A percentile compares a stretch with the other conserved stretches of the same genome.
Conservation (phyloP, 257 asterid genomes). For the Fraxinus excelsior region DNA sequence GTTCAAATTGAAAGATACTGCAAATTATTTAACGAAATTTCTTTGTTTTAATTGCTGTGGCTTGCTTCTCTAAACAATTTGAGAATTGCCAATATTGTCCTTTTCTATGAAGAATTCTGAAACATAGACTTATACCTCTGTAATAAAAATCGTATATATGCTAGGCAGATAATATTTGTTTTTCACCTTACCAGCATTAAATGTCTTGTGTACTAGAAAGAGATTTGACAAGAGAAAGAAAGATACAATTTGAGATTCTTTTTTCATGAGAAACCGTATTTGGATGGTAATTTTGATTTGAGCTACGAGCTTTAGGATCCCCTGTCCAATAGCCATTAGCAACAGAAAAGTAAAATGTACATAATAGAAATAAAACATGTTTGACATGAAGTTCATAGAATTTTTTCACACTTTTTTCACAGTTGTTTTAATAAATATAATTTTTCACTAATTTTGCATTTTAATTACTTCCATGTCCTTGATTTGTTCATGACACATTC, state of each 20-base stretch:
- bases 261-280: slow-evolving; percentile 3
- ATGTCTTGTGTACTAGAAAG: neutral
- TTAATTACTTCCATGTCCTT: neutral
- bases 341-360: neutral
- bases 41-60: neutral
- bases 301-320: neutral
- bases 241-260: neutral
- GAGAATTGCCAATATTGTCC: neutral
- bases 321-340: neutral
- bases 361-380: neutral
- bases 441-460: neutral
- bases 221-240: neutral
- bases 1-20: slow-evolving; percentile 16
- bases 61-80: neutral
- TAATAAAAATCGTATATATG: neutral
- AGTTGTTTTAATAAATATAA: too few relatives aligned
- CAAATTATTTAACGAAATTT: neutral
- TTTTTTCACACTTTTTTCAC: neutral
- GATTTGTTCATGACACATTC: neutral
- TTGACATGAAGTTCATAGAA: neutral
- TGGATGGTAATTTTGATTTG: neutral
- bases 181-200: neutral
- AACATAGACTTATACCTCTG: slow-evolving; percentile 1
- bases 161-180: neutral
- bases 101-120: slow-evolving; percentile 2